Evolutionary conservation across 306 rosid species (phyloP).

Genomic region (Urtica urens): DNA sequence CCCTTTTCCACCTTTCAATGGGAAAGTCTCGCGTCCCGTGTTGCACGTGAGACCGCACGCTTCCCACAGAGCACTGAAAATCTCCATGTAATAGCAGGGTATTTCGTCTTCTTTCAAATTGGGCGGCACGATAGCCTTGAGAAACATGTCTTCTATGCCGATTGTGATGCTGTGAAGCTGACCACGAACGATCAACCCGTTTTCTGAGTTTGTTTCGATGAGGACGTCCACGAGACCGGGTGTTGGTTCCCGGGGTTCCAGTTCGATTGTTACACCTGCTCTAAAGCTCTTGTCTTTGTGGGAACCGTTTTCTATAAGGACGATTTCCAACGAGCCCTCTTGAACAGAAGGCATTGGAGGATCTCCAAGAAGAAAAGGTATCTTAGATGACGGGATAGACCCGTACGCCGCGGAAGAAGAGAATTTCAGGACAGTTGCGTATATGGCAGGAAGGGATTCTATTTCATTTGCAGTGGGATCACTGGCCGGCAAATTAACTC

Average conservation of each 20-base stretch:
- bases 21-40: constrained; percentile 77
- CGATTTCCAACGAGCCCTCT: constrained; percentile 51
- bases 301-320: constrained; percentile 45
- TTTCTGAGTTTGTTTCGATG: constrained; percentile 77
- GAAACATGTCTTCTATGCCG: constrained; percentile 97
- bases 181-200: constrained; percentile 67
- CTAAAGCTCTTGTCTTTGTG: constrained; percentile 42
- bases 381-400: constrained; percentile 48
- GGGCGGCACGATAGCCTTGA: constrained; percentile 55
- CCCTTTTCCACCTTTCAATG: constrained; percentile 78
- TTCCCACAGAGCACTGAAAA: constrained; percentile 85
- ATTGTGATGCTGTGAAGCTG: constrained; percentile 67
- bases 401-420: constrained; percentile 88
- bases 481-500: constrained; percentile 28
- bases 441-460: constrained; percentile 74
- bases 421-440: constrained; percentile 74
- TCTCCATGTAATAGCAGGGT: constrained; percentile 48
- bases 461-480: constrained; percentile 24
- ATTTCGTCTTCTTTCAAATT: constrained; percentile 34
- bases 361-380: constrained; percentile 94
- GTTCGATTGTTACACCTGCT: constrained; percentile 49
- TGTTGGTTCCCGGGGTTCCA: constrained; percentile 93
- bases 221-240: constrained; percentile 74
- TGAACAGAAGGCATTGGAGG: constrained; percentile 35
- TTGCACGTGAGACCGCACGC: constrained; percentile 71